Evolutionary conservation across 176 grass and related monocot species (phyloP), one percentile per base, ranked within the genome.

Genomic region (Avena eriantha): DNA sequence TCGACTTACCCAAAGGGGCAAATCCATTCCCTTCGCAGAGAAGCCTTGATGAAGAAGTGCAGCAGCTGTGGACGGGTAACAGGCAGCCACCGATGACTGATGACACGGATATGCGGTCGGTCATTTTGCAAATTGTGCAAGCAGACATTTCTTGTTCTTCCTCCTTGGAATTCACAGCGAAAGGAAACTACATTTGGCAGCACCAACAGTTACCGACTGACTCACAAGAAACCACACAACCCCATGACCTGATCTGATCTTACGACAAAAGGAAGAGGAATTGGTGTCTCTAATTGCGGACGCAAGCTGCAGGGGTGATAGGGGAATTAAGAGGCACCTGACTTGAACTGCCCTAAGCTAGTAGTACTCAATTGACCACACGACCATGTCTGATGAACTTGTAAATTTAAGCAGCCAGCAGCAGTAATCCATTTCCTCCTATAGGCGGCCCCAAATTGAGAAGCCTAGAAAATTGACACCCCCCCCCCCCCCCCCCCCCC

Each of bases 401-500:
- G 2, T 83, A 36, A 10, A 39, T 16, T 33, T 13, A 15, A 35
- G 34, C 34, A 35, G 34, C 34, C 34, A 35, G 34, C 34, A 35
- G 34, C 34, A 39, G 63, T 10, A 56, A 68, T 36, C 7, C 10
- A 43, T 15, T 18, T 81, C 13, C 43, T 58, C 36, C 17, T 49
- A 1, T 15, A 24, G 16, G 4, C 24, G 16, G 4, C 24, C 24
- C 78, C 67, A 45, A 72, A 73, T 63, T 86, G 39, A 24, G 61
- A 88, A 60, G 23, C 72, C 73, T 87, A 87, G 67, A 64, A 64
- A 82, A 66, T 35, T 10, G 7, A 29, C 16, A 31, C 15, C n/a
- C 35, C 41, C 24, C n/a, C n/a, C n/a, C n/a, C n/a, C n/a, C n/a
- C n/a, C n/a, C n/a, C n/a, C n/a, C n/a, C n/a, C n/a, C n/a, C n/a